Percentiles rank a stretch among this genome's conserved stretches.
Evolutionary conservation across 1,284 basidiomycete species (phyloP).

Genomic region (Phellopilus nigrolimitatus): DNA sequence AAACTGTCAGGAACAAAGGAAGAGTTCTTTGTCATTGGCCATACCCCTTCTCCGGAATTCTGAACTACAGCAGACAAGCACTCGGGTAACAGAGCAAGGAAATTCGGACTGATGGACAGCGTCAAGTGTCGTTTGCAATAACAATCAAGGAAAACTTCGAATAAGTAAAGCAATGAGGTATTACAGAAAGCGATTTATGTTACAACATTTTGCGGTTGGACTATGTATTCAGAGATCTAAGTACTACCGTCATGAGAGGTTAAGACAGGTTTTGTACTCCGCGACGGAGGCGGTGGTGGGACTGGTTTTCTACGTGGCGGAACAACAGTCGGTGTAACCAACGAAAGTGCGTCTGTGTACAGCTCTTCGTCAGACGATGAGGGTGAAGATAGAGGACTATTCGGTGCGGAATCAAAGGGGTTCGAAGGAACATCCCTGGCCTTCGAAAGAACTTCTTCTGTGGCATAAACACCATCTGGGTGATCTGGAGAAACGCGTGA

Average conservation of each 20-base stretch:
- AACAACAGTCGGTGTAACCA: constrained; percentile 51
- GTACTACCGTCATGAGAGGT: constrained; percentile 3
- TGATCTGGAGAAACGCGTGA: constrained; percentile 39
- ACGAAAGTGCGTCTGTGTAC: constrained; percentile 60
- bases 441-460: constrained; percentile 36
- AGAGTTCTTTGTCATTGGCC: too few relatives aligned
- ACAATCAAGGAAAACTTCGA: not conserved
- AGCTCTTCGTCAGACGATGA: constrained; percentile 80
- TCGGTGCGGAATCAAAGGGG: constrained; percentile 63
- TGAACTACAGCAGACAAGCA: too few relatives aligned
- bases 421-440: constrained; percentile 40
- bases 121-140: too few relatives aligned
- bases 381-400: constrained; percentile 64
- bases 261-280: constrained; percentile 26
- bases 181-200: not conserved
- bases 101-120: too few relatives aligned
- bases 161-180: not conserved
- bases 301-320: constrained; percentile 35
- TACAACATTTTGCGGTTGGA: not conserved
- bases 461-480: constrained; percentile 59
- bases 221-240: not conserved
- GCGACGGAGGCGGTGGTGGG: constrained; percentile 36
- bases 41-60: too few relatives aligned
- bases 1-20: too few relatives aligned
- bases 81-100: too few relatives aligned